Base-by-base conservation (phyloP, 2,329 filamentous ascomycete species). In the Talaromyces pinophilus region DNA sequence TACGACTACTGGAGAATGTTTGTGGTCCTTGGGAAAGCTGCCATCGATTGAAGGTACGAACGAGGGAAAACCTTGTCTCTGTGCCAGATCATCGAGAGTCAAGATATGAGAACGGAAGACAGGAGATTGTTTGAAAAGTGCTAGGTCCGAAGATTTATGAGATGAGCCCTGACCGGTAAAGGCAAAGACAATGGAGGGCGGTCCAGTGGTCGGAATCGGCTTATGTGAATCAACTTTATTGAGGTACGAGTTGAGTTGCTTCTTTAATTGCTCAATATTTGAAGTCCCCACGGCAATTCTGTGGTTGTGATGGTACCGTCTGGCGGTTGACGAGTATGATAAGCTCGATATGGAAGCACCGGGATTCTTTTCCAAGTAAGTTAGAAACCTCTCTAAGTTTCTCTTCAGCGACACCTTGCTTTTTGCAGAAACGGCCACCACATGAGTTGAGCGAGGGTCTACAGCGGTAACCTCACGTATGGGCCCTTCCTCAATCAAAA, bases 281-380 rank as follows among this genome's bases (percentile, higher is more conserved):
- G 62, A 35, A 2, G 64, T 63, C 3, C 55, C 11, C 44, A 67
- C 46, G 17, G 19, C 64, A n/a, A 59, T 60, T 8, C 80, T 74
- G 66, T 75, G 73, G 28, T 67, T 72, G 69, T 83, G 80, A 62
- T 84, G 82, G 5, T 76, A 72, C 0, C 82, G 79, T 33, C 82
- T 76, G 10, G 90, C 90, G 3, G 88, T 91, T 0, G 86, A 88
- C 0, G 87, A 89, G 75, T 91, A 92, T 0, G 88, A 84, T 1
- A 91, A 76, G 66, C 86, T 80, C 1, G 83, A 80, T 13, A 90
- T 73, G 0, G 85, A 83, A 0, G 74, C 64, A 1, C 82, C 80
- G 74, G 68, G 75, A 74, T 44, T 15, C 74, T 73, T 35, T 5
- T 63, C 61, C 6, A 68, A 22, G 42, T 62, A 64, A 1, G 11